Conservation (phyloP, 75 land plant species). For the Picea sitchensis region DNA sequence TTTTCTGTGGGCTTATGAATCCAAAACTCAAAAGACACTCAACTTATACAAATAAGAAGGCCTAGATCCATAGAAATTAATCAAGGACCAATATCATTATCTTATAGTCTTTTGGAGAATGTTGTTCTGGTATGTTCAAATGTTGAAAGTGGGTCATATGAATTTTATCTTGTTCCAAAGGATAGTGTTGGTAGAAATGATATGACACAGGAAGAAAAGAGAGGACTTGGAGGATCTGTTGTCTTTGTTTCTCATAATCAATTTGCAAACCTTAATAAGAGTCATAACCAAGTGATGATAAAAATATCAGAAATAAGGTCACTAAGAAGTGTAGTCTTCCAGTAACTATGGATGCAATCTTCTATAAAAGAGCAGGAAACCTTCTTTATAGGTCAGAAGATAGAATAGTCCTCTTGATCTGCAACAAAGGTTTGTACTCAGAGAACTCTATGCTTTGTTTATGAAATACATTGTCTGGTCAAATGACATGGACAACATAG, state of each 20-base stretch:
- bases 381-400: too few species aligned
- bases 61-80: constrained; percentile 50
- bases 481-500: too few species aligned
- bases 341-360: too few species aligned
- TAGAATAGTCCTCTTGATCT: too few species aligned
- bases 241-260: constrained; percentile 63
- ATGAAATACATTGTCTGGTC: too few species aligned
- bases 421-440: too few species aligned
- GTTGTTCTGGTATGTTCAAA: constrained; percentile 67
- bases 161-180: constrained; percentile 52
- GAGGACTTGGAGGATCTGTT: constrained; percentile 61
- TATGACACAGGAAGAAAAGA: constrained; percentile 73
- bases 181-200: constrained; percentile 57
- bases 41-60: constrained; percentile 51
- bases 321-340: too few species aligned
- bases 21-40: too few species aligned
- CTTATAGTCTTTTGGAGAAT: constrained; percentile 70
- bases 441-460: too few species aligned
- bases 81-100: constrained; percentile 56
- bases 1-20: constrained; percentile 56
- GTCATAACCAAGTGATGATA: too few species aligned
- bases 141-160: constrained; percentile 71
- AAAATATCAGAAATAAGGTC: too few species aligned
- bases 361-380: too few species aligned
- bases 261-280: constrained; percentile 58